These are phyloP conservation scores for Podospora comata DNA, from an alignment of 495 filamentous ascomycete genomes.

Conservation along the genomic window DNA sequence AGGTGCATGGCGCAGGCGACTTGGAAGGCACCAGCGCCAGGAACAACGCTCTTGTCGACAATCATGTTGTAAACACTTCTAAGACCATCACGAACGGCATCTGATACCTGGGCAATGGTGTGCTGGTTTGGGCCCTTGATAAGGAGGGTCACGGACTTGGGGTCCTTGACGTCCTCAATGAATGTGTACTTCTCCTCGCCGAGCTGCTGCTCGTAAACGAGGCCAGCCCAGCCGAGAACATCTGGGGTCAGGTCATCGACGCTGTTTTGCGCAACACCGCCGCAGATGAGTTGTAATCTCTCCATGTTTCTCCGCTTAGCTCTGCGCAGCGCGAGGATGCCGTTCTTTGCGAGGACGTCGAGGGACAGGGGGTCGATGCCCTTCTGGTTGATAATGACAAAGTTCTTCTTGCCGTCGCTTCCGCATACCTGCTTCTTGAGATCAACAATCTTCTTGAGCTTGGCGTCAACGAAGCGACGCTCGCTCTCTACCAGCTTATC, in stretches of 20 bases:
- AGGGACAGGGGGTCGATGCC: conserved; percentile 95
- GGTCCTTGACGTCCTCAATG: conserved; percentile 96
- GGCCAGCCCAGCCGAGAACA: conserved; percentile 90
- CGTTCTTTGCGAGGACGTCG: conserved; percentile 95
- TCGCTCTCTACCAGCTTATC: conserved; percentile 98
- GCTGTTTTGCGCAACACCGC: conserved; percentile 88
- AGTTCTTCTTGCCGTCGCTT: conserved; percentile 88
- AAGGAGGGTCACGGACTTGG: conserved; percentile 96
- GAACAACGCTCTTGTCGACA: conserved; percentile 90
- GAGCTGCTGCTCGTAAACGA: conserved; percentile 95
- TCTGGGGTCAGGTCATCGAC: conserved; percentile 89
- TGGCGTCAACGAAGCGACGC: conserved; percentile 91
- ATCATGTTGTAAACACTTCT: conserved; percentile 98
- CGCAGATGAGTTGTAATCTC: conserved; percentile 88
- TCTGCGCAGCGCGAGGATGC: conserved; percentile 87
- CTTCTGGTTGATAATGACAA: conserved; percentile 99
- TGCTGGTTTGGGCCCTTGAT: conserved; percentile 98
- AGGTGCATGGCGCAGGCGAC: conserved; percentile 90
- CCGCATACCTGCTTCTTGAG: conserved; percentile 98
- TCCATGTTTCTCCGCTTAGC: conserved; percentile 99
- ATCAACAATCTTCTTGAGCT: conserved; percentile 95
- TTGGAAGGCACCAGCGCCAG: conserved; percentile 94
- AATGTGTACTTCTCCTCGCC: conserved; percentile 99
- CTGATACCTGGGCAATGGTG: conserved; percentile 92
- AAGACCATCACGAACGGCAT: conserved; percentile 94